These are phyloP conservation scores for Colletotrichum gloeosporioides DNA, from an alignment of 2,329 filamentous ascomycete genomes.

Conservation along the genomic window DNA sequence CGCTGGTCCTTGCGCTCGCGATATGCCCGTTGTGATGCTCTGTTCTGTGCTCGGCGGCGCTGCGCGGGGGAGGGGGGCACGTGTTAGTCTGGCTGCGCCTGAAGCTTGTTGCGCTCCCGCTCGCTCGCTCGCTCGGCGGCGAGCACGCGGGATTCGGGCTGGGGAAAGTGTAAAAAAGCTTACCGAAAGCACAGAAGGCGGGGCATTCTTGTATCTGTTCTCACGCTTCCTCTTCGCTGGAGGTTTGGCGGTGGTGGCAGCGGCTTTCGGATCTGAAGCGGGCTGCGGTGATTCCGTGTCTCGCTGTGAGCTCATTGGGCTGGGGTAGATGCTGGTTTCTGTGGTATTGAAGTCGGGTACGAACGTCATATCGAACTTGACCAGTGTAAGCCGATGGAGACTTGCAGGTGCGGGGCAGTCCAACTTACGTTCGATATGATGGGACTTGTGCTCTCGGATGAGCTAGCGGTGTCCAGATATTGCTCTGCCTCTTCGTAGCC, in stretches of 20 bases:
- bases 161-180: constrained; percentile 24
- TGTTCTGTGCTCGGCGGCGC: constrained; percentile 36
- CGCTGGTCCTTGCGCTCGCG: constrained; percentile 55
- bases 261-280: not conserved
- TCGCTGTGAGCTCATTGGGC: constrained; percentile 29
- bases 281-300: constrained; percentile 23
- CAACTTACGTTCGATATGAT: constrained; percentile 22
- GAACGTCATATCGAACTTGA: constrained; percentile 24
- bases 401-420: not conserved
- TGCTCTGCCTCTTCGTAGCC: constrained; percentile 21
- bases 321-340: constrained; percentile 34
- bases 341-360: constrained; percentile 29
- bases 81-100: not conserved
- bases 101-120: not conserved
- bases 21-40: constrained; percentile 36
- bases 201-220: constrained; percentile 59
- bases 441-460: constrained; percentile 24
- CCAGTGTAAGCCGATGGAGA: not conserved
- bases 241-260: constrained; percentile 32
- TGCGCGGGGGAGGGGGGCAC: constrained; percentile 8
- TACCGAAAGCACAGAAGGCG: constrained; percentile 54
- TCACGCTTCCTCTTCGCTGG: constrained; percentile 53
- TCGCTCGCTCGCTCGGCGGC: not conserved
- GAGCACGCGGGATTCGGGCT: not conserved
- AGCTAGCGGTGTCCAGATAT: constrained; percentile 20